A percentile compares a stretch with the other conserved stretches of the same genome.
Conservation (phyloP, 2,329 filamentous ascomycete genomes). For the Aspergillus pseudoterreus region DNA sequence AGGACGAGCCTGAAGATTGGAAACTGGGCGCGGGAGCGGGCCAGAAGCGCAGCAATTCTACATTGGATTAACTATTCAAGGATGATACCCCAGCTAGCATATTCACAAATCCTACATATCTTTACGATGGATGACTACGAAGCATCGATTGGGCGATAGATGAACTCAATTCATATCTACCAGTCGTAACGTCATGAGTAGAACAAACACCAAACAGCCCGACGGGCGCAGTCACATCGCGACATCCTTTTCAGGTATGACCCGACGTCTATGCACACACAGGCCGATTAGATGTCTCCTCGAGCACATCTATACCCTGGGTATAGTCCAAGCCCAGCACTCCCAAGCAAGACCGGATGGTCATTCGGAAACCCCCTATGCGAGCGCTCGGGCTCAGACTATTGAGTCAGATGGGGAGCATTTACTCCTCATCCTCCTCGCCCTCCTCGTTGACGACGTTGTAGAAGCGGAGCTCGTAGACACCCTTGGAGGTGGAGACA, state of each 20-base stretch:
- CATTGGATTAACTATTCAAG: background rate
- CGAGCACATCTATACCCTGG: constrained; percentile 12
- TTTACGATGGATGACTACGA: background rate
- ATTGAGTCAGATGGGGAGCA: constrained; percentile 11
- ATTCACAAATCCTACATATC: background rate
- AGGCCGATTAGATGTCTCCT: constrained; percentile 3
- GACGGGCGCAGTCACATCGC: constrained; percentile 1
- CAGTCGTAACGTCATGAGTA: constrained; percentile 31
- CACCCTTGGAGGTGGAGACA: constrained; percentile 94
- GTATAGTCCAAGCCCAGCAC: constrained; percentile 7
- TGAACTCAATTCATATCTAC: constrained; percentile 25
- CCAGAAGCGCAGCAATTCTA: constrained; percentile 21
- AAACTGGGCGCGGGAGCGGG: constrained; percentile 21
- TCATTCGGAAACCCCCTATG: constrained; percentile 11
- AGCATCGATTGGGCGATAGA: constrained; percentile 13
- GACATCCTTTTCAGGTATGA: constrained; percentile 12
- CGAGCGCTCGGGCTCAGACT: constrained; percentile 2
- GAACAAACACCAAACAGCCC: constrained; percentile 10
- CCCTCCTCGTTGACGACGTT: constrained; percentile 98
- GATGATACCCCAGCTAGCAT: constrained; percentile 5
- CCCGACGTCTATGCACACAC: background rate
- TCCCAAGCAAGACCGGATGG: background rate
- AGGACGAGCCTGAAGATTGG: constrained; percentile 6
- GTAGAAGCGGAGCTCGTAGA: constrained; percentile 99
- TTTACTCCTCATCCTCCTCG: constrained; percentile 98